Percentiles rank a stretch among this genome's conserved stretches.
These are phyloP conservation scores for Nothophoma quercina DNA, from an alignment of 2,329 filamentous ascomycete species.

Conservation along the genomic window DNA sequence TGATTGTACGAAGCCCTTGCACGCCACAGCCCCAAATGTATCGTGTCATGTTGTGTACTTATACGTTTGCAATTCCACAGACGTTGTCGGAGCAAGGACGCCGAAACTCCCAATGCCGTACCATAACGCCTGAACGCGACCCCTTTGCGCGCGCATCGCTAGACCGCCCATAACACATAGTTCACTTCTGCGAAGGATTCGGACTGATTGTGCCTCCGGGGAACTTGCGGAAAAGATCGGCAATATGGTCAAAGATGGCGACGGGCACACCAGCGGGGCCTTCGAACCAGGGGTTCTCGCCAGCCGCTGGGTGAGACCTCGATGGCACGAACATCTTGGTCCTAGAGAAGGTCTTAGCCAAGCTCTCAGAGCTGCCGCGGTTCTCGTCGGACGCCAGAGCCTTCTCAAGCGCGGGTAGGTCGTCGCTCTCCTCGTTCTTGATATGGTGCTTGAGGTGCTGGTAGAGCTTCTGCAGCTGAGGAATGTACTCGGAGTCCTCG, in stretches of 20 bases:
- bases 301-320: slow-evolving; percentile 44
- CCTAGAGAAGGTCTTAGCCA: slow-evolving; percentile 40
- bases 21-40: no score
- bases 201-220: slow-evolving; percentile 48
- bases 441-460: slow-evolving; percentile 37
- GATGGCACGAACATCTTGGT: slow-evolving; percentile 45
- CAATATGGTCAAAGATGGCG: slow-evolving; percentile 64
- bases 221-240: slow-evolving; percentile 65
- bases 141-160: no score
- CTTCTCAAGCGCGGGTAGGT: slow-evolving; percentile 41
- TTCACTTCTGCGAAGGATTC: slow-evolving; percentile 35
- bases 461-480: slow-evolving; percentile 36
- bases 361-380: slow-evolving; percentile 30
- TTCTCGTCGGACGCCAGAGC: slow-evolving; percentile 21
- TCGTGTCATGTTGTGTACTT: no score
- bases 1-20: no score
- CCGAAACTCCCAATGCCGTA: no score
- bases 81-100: no score
- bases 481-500: slow-evolving; percentile 30
- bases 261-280: slow-evolving; percentile 62
- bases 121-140: no score
- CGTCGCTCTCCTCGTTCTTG: slow-evolving; percentile 41
- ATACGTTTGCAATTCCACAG: no score
- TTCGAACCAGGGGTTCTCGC: slow-evolving; percentile 64
- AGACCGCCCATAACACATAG: no score